Conservation (phyloP, 2,329 filamentous ascomycete genomes). For the Colletotrichum sp. region DNA sequence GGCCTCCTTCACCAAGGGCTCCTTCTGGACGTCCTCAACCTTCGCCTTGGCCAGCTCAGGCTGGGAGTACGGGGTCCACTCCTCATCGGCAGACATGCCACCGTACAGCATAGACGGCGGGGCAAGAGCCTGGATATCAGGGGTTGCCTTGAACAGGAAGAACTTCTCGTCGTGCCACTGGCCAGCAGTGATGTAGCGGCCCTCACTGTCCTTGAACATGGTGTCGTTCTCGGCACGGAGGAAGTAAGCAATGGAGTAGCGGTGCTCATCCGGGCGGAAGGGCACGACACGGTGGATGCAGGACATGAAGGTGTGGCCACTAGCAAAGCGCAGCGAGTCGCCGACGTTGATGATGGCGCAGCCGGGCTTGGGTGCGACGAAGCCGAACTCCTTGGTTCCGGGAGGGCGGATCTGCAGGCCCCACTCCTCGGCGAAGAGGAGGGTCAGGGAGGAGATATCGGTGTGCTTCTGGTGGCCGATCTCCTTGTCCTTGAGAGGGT, state of each 20-base stretch:
- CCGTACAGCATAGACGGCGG: conserved; percentile 54
- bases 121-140: conserved; percentile 45
- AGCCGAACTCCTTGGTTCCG: conserved; percentile 50
- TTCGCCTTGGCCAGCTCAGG: conserved; percentile 7
- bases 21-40: conserved; percentile 2
- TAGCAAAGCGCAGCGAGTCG: conserved; percentile 62
- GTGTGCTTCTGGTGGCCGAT: conserved; percentile 63
- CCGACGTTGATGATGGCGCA: conserved; percentile 63
- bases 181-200: conserved; percentile 56
- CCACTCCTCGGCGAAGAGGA: conserved; percentile 62
- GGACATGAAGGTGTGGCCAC: conserved; percentile 57
- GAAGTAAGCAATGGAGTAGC: conserved; percentile 66
- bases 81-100: conserved; percentile 43
- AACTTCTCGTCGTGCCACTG: conserved; percentile 60
- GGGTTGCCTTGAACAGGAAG: conserved; percentile 19
- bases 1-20: conserved; percentile 9
- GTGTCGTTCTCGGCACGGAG: conserved; percentile 61
- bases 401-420: conserved; percentile 62
- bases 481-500: conserved; percentile 42
- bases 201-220: conserved; percentile 60
- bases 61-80: conserved; percentile 15
- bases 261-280: conserved; percentile 43
- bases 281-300: conserved; percentile 65
- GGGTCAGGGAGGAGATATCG: conserved; percentile 59
- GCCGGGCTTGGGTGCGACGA: conserved; percentile 56